These are phyloP conservation scores for Papilionanthe hybrid DNA, from an alignment of 116 monocot species.

Conservation along the genomic window DNA sequence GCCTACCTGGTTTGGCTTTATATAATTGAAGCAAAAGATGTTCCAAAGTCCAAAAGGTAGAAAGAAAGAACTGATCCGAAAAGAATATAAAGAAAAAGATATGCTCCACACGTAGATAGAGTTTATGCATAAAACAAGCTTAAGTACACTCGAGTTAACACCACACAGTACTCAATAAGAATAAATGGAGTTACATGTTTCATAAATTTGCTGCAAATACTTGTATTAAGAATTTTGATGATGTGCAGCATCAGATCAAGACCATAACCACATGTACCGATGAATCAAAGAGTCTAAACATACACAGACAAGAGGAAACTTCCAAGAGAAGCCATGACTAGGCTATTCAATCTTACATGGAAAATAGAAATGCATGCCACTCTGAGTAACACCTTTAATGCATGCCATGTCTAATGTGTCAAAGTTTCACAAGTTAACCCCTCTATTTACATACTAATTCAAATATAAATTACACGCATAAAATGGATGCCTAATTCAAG, in stretches of 20 bases:
- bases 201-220: not conserved
- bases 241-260: not conserved
- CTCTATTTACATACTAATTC: not conserved
- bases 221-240: not conserved
- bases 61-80: not conserved
- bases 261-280: not conserved
- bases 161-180: not conserved
- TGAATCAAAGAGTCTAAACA: not conserved
- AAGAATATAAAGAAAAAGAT: not conserved
- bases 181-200: not conserved
- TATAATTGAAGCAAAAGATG: not conserved
- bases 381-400: not conserved
- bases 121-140: not conserved
- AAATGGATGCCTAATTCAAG: not conserved
- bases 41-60: not conserved
- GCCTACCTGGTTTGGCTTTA: not conserved
- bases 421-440: not conserved
- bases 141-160: not conserved
- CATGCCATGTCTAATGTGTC: not conserved
- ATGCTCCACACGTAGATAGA: not conserved
- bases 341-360: not conserved
- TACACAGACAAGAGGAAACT: not conserved
- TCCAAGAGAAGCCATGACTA: not conserved
- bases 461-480: not conserved
- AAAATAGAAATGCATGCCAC: not conserved